These are phyloP conservation scores for Dentipellis fragilis DNA, from an alignment of 768 basidiomycete genomes.

Conservation along the genomic window DNA sequence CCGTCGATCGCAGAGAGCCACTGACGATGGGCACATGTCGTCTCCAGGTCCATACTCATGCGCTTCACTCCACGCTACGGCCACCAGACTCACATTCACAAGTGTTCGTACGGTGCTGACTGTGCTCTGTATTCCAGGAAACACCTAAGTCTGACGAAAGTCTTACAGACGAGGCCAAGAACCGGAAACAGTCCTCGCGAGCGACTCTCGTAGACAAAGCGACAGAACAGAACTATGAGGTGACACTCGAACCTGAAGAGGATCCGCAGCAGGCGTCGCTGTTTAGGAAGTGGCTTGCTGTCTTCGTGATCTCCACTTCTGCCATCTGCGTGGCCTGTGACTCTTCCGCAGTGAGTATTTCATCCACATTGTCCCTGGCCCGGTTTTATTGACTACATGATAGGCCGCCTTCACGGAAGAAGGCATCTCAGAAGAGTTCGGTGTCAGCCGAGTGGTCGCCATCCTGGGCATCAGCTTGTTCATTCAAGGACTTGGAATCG, in stretches of 20 bases:
- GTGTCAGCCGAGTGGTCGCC: slow-evolving; percentile 27
- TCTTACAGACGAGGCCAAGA: not conserved
- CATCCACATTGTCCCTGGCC: not conserved
- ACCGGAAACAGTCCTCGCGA: not conserved
- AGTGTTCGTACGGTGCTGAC: too few relatives aligned
- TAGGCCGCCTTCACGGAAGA: slow-evolving; percentile 28
- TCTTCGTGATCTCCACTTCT: slow-evolving; percentile 1
- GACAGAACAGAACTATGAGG: not conserved
- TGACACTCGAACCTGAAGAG: slow-evolving; percentile 9
- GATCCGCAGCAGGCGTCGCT: slow-evolving; percentile 6
- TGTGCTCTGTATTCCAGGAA: too few relatives aligned
- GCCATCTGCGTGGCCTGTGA: slow-evolving; percentile 3
- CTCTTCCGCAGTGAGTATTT: slow-evolving; percentile 5
- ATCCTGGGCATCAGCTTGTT: slow-evolving; percentile 32
- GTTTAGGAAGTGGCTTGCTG: slow-evolving; percentile 5
- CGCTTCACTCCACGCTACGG: too few relatives aligned
- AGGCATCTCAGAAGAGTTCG: slow-evolving; percentile 27
- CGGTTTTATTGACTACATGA: not conserved
- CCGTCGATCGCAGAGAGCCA: too few relatives aligned
- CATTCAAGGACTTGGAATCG: slow-evolving; percentile 23
- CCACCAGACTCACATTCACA: too few relatives aligned
- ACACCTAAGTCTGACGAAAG: too few relatives aligned
- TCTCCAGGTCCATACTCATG: too few relatives aligned
- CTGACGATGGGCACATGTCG: too few relatives aligned
- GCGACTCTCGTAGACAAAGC: not conserved